Conservation (phyloP, 345 rosid species). For the Triadica sebifera region DNA sequence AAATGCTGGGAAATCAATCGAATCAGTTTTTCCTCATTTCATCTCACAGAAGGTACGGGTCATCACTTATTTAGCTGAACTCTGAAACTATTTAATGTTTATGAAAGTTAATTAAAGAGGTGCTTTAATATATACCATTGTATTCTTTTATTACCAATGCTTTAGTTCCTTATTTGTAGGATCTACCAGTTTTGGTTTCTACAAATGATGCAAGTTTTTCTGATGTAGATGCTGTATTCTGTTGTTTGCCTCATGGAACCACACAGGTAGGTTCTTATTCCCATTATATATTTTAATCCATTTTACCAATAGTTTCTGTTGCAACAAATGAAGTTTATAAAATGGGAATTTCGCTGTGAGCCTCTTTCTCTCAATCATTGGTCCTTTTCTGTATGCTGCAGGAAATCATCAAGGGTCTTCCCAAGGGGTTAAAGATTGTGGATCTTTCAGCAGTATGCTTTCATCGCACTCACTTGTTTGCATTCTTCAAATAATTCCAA, state of each 20-base stretch:
- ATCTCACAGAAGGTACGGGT: conserved; percentile 55
- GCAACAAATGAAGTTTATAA: neutral
- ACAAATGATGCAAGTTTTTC: conserved; percentile 78
- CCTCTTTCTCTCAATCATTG: neutral
- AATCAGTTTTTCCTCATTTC: conserved; percentile 82
- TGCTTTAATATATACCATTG: neutral
- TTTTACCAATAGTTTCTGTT: neutral
- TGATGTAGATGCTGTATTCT: conserved; percentile 83
- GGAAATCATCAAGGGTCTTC: conserved; percentile 90
- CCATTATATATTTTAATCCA: conserved; percentile 2
- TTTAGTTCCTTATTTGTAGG: conserved; percentile 41
- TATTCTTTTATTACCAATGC: neutral
- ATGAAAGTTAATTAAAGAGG: neutral
- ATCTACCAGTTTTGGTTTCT: conserved; percentile 70
- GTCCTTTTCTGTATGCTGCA: conserved; percentile 21
- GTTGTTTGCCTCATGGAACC: conserved; percentile 98
- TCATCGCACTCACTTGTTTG: conserved; percentile 2
- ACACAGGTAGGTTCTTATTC: conserved; percentile 59
- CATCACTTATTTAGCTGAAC: neutral
- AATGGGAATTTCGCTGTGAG: no score
- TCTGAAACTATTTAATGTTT: neutral
- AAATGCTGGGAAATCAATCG: conserved; percentile 95
- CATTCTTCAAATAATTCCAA: neutral
- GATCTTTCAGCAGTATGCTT: conserved; percentile 92
- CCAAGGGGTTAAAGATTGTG: conserved; percentile 64